These are phyloP conservation scores for Lanmaoa rubissima DNA, from an alignment of 768 basidiomycete species.

Conservation along the genomic window DNA sequence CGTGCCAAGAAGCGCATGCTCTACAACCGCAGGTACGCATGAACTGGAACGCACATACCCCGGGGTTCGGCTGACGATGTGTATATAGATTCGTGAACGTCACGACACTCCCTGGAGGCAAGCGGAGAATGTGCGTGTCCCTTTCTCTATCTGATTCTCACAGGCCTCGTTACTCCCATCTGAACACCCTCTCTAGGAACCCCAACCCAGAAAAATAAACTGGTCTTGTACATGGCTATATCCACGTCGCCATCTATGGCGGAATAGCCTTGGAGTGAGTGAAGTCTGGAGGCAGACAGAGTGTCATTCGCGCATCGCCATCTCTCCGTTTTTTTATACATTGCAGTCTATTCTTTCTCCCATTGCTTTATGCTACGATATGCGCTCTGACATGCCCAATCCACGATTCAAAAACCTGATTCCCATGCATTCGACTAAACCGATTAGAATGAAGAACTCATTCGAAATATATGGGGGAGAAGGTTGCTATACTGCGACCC, in stretches of 20 bases:
- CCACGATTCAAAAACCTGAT: not conserved
- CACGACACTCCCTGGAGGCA: constrained; percentile 85
- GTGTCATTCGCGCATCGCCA: not conserved
- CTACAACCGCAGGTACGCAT: constrained; percentile 86
- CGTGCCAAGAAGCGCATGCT: constrained; percentile 96
- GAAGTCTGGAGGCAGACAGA: constrained; percentile 5
- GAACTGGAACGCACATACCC: not conserved
- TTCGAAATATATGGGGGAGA: no score
- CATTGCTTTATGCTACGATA: constrained; percentile 21
- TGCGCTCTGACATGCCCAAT: constrained; percentile 25
- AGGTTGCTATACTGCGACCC: no score
- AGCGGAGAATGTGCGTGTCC: constrained; percentile 89
- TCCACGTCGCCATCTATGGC: constrained; percentile 11
- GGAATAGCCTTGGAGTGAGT: constrained; percentile 17
- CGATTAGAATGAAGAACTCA: not conserved
- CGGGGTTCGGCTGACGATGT: not conserved
- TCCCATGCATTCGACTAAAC: not conserved
- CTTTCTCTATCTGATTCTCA: constrained; percentile 43
- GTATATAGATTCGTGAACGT: constrained; percentile 83
- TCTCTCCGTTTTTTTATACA: constrained; percentile 11
- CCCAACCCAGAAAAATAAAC: constrained; percentile 31
- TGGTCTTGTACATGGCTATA: constrained; percentile 1
- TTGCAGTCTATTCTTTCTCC: constrained; percentile 2
- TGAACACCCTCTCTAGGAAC: constrained; percentile 23
- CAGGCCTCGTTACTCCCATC: constrained; percentile 74